Evolutionary conservation across 768 basidiomycete genomes (phyloP).

Genomic region (Calocybe indica): DNA sequence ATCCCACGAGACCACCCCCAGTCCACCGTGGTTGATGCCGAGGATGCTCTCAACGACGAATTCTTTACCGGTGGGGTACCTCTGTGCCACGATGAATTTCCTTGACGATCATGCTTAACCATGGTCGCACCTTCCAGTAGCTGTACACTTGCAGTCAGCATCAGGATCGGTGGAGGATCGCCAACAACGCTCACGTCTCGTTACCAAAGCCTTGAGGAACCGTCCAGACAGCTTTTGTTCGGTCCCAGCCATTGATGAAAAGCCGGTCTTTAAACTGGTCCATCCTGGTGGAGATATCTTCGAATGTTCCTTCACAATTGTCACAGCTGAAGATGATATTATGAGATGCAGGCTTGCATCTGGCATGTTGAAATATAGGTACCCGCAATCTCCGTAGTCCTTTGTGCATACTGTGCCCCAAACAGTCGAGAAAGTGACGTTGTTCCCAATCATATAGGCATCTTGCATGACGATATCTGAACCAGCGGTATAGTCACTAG

Average conservation of each 20-base stretch:
- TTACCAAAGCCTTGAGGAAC: constrained; percentile 78
- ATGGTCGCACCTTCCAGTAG: constrained; percentile 40
- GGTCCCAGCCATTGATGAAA: constrained; percentile 61
- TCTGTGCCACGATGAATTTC: constrained; percentile 12
- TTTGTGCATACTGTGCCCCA: constrained; percentile 61
- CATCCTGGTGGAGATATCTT: constrained; percentile 64
- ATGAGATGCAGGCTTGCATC: background rate
- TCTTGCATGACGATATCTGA: constrained; percentile 72
- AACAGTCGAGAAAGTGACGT: constrained; percentile 53
- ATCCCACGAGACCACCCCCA: constrained; percentile 53
- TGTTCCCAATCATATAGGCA: constrained; percentile 52
- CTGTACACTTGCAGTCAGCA: constrained; percentile 13
- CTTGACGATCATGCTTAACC: too few relatives aligned
- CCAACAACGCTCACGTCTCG: constrained; percentile 32
- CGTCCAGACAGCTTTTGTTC: constrained; percentile 68
- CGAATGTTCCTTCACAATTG: constrained; percentile 63
- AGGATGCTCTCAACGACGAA: constrained; percentile 61
- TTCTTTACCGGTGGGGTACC: constrained; percentile 62
- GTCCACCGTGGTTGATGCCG: constrained; percentile 65
- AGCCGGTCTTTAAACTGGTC: constrained; percentile 57
- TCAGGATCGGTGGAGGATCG: background rate
- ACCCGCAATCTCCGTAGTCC: constrained; percentile 73
- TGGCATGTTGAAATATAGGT: constrained; percentile 17
- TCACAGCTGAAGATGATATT: constrained; percentile 30
- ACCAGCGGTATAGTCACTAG: constrained; percentile 44